These are phyloP conservation scores for Manihot esculenta DNA, from an alignment of 441 rosid species.

Conservation along the genomic window DNA sequence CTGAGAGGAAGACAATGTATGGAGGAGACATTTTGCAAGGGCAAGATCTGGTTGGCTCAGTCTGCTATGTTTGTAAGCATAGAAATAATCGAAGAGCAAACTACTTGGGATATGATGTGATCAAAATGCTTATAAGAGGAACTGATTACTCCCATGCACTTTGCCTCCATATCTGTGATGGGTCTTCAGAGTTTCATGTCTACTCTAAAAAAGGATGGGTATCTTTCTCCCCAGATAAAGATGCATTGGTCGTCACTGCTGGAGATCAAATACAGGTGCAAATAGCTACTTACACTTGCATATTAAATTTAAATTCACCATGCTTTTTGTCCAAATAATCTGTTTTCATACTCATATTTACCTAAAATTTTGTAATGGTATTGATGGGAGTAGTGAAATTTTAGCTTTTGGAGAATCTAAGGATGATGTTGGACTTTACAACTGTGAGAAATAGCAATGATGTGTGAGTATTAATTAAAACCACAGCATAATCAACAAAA, in stretches of 20 bases:
- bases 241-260: constrained; percentile 58
- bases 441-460: neutral
- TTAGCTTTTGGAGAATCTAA: too few relatives aligned
- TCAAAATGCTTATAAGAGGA: constrained; percentile 72
- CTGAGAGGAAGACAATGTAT: neutral
- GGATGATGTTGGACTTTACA: too few relatives aligned
- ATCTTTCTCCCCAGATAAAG: constrained; percentile 58
- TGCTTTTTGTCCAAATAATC: too few relatives aligned
- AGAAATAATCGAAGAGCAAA: constrained; percentile 22
- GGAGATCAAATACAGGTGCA: constrained; percentile 70
- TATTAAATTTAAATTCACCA: too few relatives aligned
- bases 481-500: neutral
- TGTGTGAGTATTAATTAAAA: neutral
- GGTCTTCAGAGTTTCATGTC: constrained; percentile 63
- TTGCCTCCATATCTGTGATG: constrained; percentile 54
- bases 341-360: too few relatives aligned
- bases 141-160: constrained; percentile 68
- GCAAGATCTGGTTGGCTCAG: constrained; percentile 28
- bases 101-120: constrained; percentile 56
- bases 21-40: constrained; percentile 24
- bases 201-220: constrained; percentile 89
- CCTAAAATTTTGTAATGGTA: too few relatives aligned
- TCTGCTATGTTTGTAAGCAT: constrained; percentile 53
- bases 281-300: too few relatives aligned
- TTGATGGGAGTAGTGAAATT: too few relatives aligned